Evolutionary conservation across 2,329 filamentous ascomycete species (phyloP), one percentile per base, ranked within the genome.

Genomic region (Alternaria incomplexa): DNA sequence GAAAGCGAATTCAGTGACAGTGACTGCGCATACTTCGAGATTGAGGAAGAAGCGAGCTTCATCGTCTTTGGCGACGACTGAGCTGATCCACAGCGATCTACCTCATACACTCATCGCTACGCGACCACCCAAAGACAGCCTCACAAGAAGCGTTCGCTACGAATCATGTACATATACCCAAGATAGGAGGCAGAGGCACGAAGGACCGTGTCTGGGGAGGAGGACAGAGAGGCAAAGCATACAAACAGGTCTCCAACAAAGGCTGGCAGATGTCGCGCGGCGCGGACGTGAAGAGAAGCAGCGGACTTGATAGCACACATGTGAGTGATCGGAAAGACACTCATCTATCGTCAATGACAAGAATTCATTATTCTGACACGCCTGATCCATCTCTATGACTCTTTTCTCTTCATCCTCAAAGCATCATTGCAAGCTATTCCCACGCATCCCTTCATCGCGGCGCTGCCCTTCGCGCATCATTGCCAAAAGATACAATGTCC

Each of bases 61-160:
- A 67, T 74, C 15, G 66, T 74, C 6, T 74, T 74, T 50, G 67
- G 65, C 5, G 65, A 71, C 20, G 68, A 71, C 43, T 73, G 64
- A 72, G 47, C 22, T 20, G 32, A 13, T 32, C 30, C 44, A 40
- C 48, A 52, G 28, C 20, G 30, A 22, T 40, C 4, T 22, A 45
- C 28, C 56, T 10, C 43, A 28, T 22, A 25, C 11, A 26, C 10
- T 26, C 30, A 44, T 12, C 15, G 23, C 26, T 30, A 47, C 22
- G n/a, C 23, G 12, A 10, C 28, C 36, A 28, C 36, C 36, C 32
- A 43, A 13, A 15, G 13, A 13, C n/a, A 20, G 11, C 30, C 44
- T 15, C 51, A 30, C 51, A 32, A 5, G 17, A 47, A 25, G 32
- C 36, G 52, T 28, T 22, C 13, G 11, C 15, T 12, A 43, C 15